Base-by-base conservation (phyloP, 2,329 filamentous ascomycete species). In the Chrysosporium queenslandicum region DNA sequence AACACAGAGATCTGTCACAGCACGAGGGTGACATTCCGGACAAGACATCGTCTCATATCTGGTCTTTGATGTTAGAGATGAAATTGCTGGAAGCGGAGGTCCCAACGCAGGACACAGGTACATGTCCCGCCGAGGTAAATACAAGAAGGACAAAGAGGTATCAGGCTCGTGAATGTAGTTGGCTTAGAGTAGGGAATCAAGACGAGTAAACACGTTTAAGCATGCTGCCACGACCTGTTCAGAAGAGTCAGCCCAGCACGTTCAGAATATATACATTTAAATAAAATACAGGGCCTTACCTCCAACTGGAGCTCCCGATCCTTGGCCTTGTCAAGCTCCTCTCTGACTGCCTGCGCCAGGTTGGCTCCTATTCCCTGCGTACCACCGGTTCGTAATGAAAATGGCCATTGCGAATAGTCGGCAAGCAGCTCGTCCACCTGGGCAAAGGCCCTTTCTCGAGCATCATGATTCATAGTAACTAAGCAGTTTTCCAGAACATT, bases 401-500 rank as follows among this genome's bases (percentile, higher is more conserved):
- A 98, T 0, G 92, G 92, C 85, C 86, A 98, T 74, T 97, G 92
- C 63, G 88, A 94, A 71, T 96, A 98, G 67, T 97, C 91, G 39
- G 88, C 88, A 54, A 98, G 75, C 58, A 98, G 74, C 72, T 97
- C 92, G 68, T 98, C 92, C 16, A 95, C 94, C 74, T 97, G 91
- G 37, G 89, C 88, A 70, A 97, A 98, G 3, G 92, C 91, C 60
- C 91, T 79, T 72, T 98, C 92, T 61, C 92, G 78, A 52, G 91
- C 84, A 74, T 98, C 92, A 67, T 97, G 92, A 60, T 90, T 88
- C 58, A 98, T 80, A 12, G 87, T 94, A 53, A 87, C 87, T 63
- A 98, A 75, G n/a, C 91, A 92, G 66, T 98, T 98, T 74, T 98
- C 92, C 54, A 98, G 79, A 25, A 98, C 92, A 64, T 98, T 98